These are phyloP conservation scores for Trypanosoma cruzi DNA, from an alignment of 208 protist genomes.

Conservation along the genomic window DNA sequence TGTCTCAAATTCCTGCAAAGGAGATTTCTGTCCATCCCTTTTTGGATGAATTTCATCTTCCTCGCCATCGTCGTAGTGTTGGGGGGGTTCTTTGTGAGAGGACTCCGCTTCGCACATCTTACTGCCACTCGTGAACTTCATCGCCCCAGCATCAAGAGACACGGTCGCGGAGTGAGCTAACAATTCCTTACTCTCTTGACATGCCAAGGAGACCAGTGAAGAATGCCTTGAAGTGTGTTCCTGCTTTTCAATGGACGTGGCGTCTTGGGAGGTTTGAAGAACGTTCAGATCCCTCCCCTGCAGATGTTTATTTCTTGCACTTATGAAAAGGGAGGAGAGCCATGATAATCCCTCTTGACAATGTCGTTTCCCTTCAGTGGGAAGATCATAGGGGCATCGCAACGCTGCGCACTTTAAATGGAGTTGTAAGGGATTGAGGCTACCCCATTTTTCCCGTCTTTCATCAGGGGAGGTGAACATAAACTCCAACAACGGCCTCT, in stretches of 20 bases:
- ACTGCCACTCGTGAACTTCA: not conserved
- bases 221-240: not conserved
- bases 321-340: conserved; percentile 7
- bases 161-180: not conserved
- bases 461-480: not conserved
- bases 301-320: not conserved
- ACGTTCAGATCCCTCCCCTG: not conserved
- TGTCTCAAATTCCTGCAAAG: not conserved
- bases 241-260: not conserved
- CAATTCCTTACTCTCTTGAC: not conserved
- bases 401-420: conserved; percentile 38
- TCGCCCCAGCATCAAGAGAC: not conserved
- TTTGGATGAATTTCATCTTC: not conserved
- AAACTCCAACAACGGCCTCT: not conserved
- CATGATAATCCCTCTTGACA: conserved; percentile 2
- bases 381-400: conserved; percentile 26
- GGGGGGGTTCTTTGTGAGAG: not conserved
- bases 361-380: not conserved
- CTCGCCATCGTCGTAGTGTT: not conserved
- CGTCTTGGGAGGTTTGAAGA: not conserved
- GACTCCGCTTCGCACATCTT: not conserved
- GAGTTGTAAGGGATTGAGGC: conserved; percentile 36
- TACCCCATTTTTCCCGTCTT: not conserved
- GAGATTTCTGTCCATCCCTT: not conserved
- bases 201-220: not conserved